Evolutionary conservation across 768 basidiomycete genomes (phyloP).

Genomic region (Leccinum boreale): DNA sequence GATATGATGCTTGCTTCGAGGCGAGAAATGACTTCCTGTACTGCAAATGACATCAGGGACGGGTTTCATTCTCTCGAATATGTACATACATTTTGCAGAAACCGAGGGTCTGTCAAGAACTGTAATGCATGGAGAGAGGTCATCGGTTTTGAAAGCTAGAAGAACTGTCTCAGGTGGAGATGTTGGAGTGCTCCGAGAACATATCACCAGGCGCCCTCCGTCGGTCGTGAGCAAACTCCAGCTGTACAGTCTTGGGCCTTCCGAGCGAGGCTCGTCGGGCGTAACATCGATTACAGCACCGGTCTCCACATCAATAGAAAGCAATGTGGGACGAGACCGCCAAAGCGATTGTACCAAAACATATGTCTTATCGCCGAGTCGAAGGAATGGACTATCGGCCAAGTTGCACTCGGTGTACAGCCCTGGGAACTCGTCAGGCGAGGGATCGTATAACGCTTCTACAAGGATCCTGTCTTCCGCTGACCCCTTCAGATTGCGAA

Average conservation of each 20-base stretch:
- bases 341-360: constrained; percentile 47
- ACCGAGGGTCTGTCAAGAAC: constrained; percentile 44
- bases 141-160: constrained; percentile 32
- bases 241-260: constrained; percentile 34
- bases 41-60: constrained; percentile 27
- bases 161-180: constrained; percentile 50
- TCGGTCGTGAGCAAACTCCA: constrained; percentile 57
- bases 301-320: constrained; percentile 41
- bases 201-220: constrained; percentile 41
- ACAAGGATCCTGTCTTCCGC: constrained; percentile 32
- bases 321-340: constrained; percentile 50
- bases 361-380: constrained; percentile 6
- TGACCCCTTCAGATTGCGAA: constrained; percentile 33
- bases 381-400: constrained; percentile 40
- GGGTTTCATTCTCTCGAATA: not conserved
- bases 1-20: constrained; percentile 44
- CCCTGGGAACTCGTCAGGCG: constrained; percentile 52
- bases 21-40: constrained; percentile 37
- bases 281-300: constrained; percentile 39
- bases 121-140: not conserved
- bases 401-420: constrained; percentile 54
- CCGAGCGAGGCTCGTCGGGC: not conserved
- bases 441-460: constrained; percentile 39
- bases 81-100: constrained; percentile 35
- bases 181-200: constrained; percentile 46